Evolutionary conservation across 75 land plant species (phyloP).

Genomic region (Azolla pinnata): DNA sequence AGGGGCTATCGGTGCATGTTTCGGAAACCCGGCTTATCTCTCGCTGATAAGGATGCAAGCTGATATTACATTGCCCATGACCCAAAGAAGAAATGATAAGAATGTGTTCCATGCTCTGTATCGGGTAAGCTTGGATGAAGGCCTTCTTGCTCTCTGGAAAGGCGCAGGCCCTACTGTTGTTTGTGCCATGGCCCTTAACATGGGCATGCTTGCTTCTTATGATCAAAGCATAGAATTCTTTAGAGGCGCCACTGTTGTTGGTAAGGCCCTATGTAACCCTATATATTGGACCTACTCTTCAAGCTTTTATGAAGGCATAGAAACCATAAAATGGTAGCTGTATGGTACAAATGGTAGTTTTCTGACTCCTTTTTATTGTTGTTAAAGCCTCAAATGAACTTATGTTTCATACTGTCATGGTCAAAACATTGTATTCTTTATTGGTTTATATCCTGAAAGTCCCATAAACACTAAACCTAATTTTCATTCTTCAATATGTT

Average conservation of each 20-base stretch:
- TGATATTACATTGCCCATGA: constrained; percentile 74
- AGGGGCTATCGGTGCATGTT: constrained; percentile 82
- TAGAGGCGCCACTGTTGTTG: constrained; percentile 68
- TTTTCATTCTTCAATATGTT: no score
- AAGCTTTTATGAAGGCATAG: no score
- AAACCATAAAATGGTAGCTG: no score
- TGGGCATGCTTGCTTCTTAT: constrained; percentile 99
- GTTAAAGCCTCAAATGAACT: no score
- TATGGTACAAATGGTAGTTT: no score
- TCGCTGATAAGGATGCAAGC: constrained; percentile 96
- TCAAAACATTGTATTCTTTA: no score
- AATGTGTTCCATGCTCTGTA: constrained; percentile 90
- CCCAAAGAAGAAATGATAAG: constrained; percentile 67
- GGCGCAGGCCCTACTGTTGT: constrained; percentile 96
- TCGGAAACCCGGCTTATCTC: constrained; percentile 92
- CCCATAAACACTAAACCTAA: no score
- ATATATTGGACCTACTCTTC: no score
- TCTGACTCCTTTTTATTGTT: no score
- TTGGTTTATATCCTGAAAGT: no score
- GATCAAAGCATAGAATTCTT: constrained; percentile 79
- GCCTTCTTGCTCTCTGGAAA: constrained; percentile 92
- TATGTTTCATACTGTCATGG: no score
- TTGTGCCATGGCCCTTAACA: constrained; percentile 90
- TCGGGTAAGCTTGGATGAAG: constrained; percentile 71
- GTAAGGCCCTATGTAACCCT: constrained; percentile 50